A percentile compares a stretch with the other conserved stretches of the same genome.
phyloP scores from a whole-genome alignment of 1,284 basidiomycete genomes.

The Puccinia coronata region DNA sequence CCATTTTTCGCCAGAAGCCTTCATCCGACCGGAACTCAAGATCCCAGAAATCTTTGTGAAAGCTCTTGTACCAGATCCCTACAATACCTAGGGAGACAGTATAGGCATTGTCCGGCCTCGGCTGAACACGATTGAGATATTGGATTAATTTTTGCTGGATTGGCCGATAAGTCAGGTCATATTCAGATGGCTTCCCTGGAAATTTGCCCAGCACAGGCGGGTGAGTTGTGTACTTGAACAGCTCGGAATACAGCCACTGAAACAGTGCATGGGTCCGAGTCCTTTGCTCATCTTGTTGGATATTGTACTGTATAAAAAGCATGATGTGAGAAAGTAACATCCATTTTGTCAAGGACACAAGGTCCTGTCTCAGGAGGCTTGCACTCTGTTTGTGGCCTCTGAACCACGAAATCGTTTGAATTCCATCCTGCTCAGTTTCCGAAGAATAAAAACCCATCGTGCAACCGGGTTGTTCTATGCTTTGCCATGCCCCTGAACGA shows the following conservation, averaged over 20 bases:
- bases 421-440: no score
- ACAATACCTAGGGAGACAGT: not conserved
- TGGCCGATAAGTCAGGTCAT: not conserved
- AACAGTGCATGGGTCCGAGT: not conserved
- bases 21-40: not conserved
- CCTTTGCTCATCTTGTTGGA: not conserved
- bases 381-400: not conserved
- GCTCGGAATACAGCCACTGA: not conserved
- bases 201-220: not conserved
- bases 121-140: not conserved
- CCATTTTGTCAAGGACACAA: not conserved
- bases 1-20: not conserved
- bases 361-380: not conserved
- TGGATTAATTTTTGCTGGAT: not conserved
- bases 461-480: no score
- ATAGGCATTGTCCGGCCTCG: not conserved
- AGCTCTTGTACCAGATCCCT: conserved; percentile 1
- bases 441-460: no score
- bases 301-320: not conserved
- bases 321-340: not conserved
- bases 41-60: not conserved
- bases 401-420: not conserved
- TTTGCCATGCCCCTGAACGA: no score
- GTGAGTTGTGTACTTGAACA: not conserved
- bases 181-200: not conserved